Base-by-base conservation (phyloP, 176 grass and related monocot genomes). In the Thalia dealbata region DNA sequence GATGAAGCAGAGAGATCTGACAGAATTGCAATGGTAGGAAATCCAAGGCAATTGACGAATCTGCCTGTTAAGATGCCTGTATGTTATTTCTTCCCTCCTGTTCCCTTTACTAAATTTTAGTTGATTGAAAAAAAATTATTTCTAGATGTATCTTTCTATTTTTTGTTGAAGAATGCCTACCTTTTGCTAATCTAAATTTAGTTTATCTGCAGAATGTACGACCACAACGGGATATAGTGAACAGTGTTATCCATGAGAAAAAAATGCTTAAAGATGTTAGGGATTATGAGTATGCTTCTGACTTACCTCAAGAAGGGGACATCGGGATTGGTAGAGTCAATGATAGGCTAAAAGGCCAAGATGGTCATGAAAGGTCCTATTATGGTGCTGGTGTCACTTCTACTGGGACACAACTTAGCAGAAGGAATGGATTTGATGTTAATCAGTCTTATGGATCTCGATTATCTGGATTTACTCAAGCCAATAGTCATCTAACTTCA, bases 201-300 rank as follows among this genome's bases (percentile, higher is more conserved):
- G 32, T 80, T 22, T 52, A 70, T 77, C 73, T 75, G 62, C 64
- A 83, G 76, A 79, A 78, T 30, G 43, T 78, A 74, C 86, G 88
- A 14, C 48, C 81, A 22, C 86, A 83, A 50, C 83, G 73, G 64
- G 90, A 84, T 14, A 50, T 74, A 32, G 79, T 75, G 51, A 82
- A 66, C 25, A 79, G 81, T 67, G 23, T 81, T 46, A 26, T 84
- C 75, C 83, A 84, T 86, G 90, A 77, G 63, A 92, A 86, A 61
- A 81, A 68, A 72, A 75, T 56, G 71, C 67, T 78, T 44, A 86
- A 73, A 88, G 81, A 80, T 76, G 54, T 0, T 21, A 83, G 77
- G 44, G 60, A 67, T 61, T 55, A 62, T 86, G 86, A 82, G 71
- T 73, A 85, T 74, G 50, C 77, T 56, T 81, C 85, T 64, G 84